These are phyloP conservation scores for Colletotrichum tanaceti DNA, from an alignment of 2,329 filamentous ascomycete species.

Conservation along the genomic window DNA sequence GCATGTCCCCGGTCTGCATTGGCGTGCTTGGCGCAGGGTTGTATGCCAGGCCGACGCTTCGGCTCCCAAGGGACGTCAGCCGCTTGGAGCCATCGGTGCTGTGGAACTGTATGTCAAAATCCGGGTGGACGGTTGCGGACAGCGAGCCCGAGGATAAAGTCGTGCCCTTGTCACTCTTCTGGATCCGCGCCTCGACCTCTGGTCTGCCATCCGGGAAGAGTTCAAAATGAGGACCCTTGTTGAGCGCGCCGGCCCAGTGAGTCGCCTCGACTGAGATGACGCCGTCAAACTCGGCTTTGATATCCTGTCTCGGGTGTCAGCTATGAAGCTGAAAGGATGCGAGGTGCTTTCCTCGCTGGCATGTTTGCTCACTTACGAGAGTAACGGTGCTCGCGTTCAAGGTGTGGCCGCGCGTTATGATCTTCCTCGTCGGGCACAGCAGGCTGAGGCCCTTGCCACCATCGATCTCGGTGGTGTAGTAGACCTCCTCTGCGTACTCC, in stretches of 20 bases:
- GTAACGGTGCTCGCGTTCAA: conserved; percentile 67
- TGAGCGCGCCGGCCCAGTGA: conserved; percentile 53
- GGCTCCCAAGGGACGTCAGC: conserved; percentile 53
- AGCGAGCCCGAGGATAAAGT: conserved; percentile 52
- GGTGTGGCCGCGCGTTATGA: conserved; percentile 64
- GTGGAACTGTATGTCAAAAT: conserved; percentile 55
- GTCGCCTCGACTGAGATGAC: conserved; percentile 55
- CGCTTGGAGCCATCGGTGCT: conserved; percentile 51
- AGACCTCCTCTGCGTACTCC: conserved; percentile 75
- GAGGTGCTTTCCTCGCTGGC: background rate
- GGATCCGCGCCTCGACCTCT: conserved; percentile 45
- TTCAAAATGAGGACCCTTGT: conserved; percentile 54
- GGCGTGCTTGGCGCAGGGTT: conserved; percentile 49
- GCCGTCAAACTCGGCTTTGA: conserved; percentile 53
- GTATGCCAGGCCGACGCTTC: conserved; percentile 55
- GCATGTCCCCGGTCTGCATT: conserved; percentile 51
- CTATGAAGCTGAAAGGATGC: background rate
- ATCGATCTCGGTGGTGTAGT: conserved; percentile 58
- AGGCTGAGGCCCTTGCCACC: conserved; percentile 62
- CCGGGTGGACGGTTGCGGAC: conserved; percentile 51
- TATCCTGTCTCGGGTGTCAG: conserved; percentile 42
- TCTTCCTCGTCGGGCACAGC: conserved; percentile 66
- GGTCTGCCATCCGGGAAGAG: conserved; percentile 53
- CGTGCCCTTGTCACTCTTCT: conserved; percentile 50
- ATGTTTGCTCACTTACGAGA: conserved; percentile 41